phyloP scores from a whole-genome alignment of 2,329 filamentous ascomycete species.

The Sclerotinia nivalis region DNA sequence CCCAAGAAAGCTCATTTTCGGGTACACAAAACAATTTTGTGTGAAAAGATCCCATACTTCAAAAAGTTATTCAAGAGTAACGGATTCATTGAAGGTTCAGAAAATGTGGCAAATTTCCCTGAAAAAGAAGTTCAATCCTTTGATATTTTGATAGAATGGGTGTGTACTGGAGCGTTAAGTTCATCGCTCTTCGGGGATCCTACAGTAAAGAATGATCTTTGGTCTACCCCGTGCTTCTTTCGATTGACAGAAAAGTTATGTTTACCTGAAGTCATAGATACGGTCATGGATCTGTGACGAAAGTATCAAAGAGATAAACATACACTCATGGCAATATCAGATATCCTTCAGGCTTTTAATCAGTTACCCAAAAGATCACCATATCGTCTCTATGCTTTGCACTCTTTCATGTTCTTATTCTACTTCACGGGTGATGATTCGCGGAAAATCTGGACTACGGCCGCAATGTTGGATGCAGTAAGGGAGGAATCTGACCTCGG shows the following conservation, averaged over 20 bases:
- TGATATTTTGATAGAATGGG: slow-evolving; percentile 10
- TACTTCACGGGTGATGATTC: too few species aligned
- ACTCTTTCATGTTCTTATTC: not conserved
- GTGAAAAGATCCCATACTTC: slow-evolving; percentile 25
- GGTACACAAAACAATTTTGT: too few species aligned
- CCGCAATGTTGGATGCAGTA: too few species aligned
- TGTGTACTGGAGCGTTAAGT: slow-evolving; percentile 1
- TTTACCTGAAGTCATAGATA: slow-evolving; percentile 1
- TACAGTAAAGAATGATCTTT: too few species aligned
- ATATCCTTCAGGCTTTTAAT: too few species aligned
- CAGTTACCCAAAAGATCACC: not conserved
- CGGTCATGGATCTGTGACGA: not conserved
- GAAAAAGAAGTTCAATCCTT: slow-evolving; percentile 22
- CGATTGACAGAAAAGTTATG: slow-evolving; percentile 3
- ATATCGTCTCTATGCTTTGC: not conserved
- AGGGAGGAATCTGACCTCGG: too few species aligned
- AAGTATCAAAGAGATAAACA: not conserved
- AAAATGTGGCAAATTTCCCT: not conserved
- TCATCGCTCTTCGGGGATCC: too few species aligned
- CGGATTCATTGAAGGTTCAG: slow-evolving; percentile 14
- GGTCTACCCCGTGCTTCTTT: not conserved
- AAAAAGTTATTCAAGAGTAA: slow-evolving; percentile 22
- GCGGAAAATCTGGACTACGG: too few species aligned
- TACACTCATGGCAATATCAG: too few species aligned
- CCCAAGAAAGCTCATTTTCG: too few species aligned